A percentile compares a stretch with the other conserved stretches of the same genome.
Evolutionary conservation across 2,329 filamentous ascomycete genomes (phyloP).

Genomic region (Scopulariopsis brevicaulis): DNA sequence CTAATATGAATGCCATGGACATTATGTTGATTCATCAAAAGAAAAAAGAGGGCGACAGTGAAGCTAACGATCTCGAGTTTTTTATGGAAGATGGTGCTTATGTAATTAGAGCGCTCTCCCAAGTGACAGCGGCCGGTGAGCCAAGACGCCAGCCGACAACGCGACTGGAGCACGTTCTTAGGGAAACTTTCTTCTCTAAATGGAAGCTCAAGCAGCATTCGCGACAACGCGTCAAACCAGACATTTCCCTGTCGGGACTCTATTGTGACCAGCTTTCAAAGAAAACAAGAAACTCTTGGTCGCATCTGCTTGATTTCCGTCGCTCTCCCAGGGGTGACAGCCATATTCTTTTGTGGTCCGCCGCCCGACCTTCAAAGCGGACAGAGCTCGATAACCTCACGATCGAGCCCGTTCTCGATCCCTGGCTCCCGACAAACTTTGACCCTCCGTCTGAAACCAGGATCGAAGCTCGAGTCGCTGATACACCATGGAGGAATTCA

Average conservation of each 20-base stretch:
- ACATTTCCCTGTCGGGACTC: background rate
- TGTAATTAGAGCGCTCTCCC: background rate
- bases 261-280: background rate
- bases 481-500: conserved; percentile 6
- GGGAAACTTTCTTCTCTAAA: background rate
- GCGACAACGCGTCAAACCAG: background rate
- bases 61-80: background rate
- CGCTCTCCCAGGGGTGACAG: background rate
- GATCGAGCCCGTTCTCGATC: background rate
- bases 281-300: background rate
- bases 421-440: background rate
- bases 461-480: background rate
- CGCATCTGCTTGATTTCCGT: background rate
- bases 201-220: background rate
- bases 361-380: background rate
- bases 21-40: conserved; percentile 49
- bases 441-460: background rate
- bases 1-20: conserved; percentile 91
- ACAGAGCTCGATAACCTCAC: background rate
- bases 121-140: background rate
- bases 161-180: background rate
- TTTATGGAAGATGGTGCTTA: background rate
- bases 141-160: background rate
- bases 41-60: conserved; percentile 21
- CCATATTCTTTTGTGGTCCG: background rate